Percentiles rank a stretch among this genome's conserved stretches.
These are phyloP conservation scores for Thermothelomyces thermophilus DNA, from an alignment of 2,329 filamentous ascomycete species.

Conservation along the genomic window DNA sequence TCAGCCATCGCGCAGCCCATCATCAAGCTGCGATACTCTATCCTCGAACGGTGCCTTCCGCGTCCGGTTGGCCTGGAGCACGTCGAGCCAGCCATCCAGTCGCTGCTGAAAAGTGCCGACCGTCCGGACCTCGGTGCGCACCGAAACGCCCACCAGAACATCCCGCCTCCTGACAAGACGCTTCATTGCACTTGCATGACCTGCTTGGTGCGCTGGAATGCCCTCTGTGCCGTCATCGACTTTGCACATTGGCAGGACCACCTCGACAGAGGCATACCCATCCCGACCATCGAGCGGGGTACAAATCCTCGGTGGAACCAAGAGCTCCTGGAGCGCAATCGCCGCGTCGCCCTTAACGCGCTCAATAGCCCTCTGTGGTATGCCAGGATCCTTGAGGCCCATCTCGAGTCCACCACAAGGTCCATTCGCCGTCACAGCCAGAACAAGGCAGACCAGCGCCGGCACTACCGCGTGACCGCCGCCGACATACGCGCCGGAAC, in stretches of 20 bases:
- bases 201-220: conserved; percentile 51
- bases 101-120: conserved; percentile 34
- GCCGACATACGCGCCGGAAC: conserved; percentile 39
- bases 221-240: conserved; percentile 47
- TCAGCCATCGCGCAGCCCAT: conserved; percentile 38
- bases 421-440: conserved; percentile 35
- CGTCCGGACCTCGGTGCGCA: conserved; percentile 33
- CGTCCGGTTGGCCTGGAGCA: conserved; percentile 40
- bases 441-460: conserved; percentile 43
- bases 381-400: conserved; percentile 34
- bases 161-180: conserved; percentile 38
- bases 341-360: conserved; percentile 39
- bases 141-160: conserved; percentile 35
- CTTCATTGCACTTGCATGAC: conserved; percentile 52
- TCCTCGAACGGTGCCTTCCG: conserved; percentile 45
- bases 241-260: conserved; percentile 50
- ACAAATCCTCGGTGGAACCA: conserved; percentile 44
- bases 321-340: conserved; percentile 37
- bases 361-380: conserved; percentile 44
- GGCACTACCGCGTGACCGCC: conserved; percentile 31
- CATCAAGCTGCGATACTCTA: conserved; percentile 41
- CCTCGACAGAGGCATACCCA: conserved; percentile 44
- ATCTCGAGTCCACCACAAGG: conserved; percentile 29
- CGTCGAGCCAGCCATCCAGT: conserved; percentile 33
- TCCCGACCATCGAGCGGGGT: conserved; percentile 46